phyloP scores from a whole-genome alignment of 2,329 filamentous ascomycete species.

The Colletotrichum tropicale region DNA sequence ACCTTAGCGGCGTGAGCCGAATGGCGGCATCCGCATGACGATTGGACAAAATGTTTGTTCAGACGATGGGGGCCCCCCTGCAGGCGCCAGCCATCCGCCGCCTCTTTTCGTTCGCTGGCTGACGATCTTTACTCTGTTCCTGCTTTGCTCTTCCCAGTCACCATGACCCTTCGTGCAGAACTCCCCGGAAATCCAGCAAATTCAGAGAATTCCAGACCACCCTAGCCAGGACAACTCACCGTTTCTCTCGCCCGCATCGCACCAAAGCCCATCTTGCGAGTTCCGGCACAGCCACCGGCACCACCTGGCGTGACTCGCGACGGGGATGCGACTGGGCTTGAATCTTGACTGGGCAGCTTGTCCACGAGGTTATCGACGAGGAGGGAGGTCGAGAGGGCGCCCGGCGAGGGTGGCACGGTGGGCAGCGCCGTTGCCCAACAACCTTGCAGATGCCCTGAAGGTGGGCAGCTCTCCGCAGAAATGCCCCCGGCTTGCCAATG shows the following conservation, averaged over 20 bases:
- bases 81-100: constrained; percentile 15
- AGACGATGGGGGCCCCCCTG: constrained; percentile 1
- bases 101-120: constrained; percentile 7
- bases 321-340: constrained; percentile 4
- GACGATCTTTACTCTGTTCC: constrained; percentile 21
- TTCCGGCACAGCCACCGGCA: constrained; percentile 14
- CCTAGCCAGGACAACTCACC: not conserved
- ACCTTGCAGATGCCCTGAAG: not conserved
- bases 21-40: not conserved
- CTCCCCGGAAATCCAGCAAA: not conserved
- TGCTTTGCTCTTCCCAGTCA: constrained; percentile 13
- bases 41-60: constrained; percentile 4
- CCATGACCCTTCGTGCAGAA: constrained; percentile 20
- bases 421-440: not conserved
- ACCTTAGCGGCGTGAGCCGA: constrained; percentile 4
- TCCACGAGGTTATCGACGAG: not conserved
- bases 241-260: not conserved
- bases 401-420: not conserved
- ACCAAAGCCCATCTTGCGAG: not conserved
- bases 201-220: not conserved
- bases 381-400: not conserved
- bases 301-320: constrained; percentile 13
- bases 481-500: constrained; percentile 15
- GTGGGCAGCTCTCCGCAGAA: constrained; percentile 12
- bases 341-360: not conserved